Evolutionary conservation across 2,329 filamentous ascomycete species (phyloP), one percentile per base, ranked within the genome.

Genomic region (Fusarium sp.): DNA sequence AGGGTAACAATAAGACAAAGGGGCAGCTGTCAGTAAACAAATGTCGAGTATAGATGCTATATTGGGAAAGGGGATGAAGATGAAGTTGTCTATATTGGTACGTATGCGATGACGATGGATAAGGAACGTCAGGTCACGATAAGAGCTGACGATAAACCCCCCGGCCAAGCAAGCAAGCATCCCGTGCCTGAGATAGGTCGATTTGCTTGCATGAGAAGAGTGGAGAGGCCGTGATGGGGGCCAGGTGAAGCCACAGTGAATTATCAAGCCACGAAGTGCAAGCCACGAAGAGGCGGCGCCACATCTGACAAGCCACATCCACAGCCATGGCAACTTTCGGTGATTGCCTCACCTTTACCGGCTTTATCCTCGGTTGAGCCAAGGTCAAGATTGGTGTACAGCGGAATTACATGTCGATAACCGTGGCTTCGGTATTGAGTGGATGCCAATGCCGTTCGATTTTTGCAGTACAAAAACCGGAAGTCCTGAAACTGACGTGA

Each of bases 141-240:
- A 73, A 75, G 65, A 68, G 54, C 58, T 70, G 29, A 54, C 62
- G 56, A 71, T 65, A 61, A 67, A 25, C 65, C 63, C 67, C 64
- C 68, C 36, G 27, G 47, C 47, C 33, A 27, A 35, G 35, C 36
- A 42, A 42, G 38, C 36, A 61, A 61, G 40, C 40, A 63, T 54
- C n/a, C 31, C 40, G 63, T 65, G 54, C 63, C 63, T 65, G 63
- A 36, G 47, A 59, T 47, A 20, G 35, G 42, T 58, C 40, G 40
- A 54, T 65, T 61, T 57, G 57, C 47, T 62, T 74, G 71, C 65
- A 74, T 47, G 71, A 45, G 58, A 59, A 50, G 47, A 68, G 71
- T 72, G 71, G 71, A 50, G 68, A 72, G 31, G 40, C 40, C 38
- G n/a, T 25, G 25, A 38, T 36, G 36, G 56, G 54, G 56, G 16